Evolutionary conservation across 1,139 yeast genomes (phyloP).

Genomic region (Sugiyamaella sp.): DNA sequence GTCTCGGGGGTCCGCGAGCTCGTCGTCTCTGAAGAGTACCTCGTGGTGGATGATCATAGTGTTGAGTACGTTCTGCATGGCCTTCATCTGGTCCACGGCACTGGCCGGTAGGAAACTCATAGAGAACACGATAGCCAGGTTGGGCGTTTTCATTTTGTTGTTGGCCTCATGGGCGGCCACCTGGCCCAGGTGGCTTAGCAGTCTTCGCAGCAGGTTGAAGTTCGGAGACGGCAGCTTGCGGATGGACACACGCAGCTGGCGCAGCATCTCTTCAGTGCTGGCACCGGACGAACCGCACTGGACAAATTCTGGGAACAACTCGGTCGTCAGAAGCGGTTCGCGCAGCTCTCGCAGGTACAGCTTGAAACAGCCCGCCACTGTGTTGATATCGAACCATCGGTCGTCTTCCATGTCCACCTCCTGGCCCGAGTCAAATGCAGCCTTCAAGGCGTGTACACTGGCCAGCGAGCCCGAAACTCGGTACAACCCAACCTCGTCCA

Average conservation of each 20-base stretch:
- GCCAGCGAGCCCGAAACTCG: constrained; percentile 89
- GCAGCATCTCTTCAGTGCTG: constrained; percentile 31
- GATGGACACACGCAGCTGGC: constrained; percentile 51
- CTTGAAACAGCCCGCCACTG: constrained; percentile 88
- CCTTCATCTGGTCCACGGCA: constrained; percentile 39
- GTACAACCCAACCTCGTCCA: constrained; percentile 89
- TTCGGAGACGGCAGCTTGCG: constrained; percentile 62
- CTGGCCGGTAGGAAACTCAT: constrained; percentile 55
- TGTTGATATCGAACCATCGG: constrained; percentile 79
- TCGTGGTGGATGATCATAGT: constrained; percentile 41
- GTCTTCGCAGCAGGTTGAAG: constrained; percentile 65
- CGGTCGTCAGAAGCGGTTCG: constrained; percentile 74
- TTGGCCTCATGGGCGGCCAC: constrained; percentile 61
- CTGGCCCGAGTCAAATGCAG: constrained; percentile 73
- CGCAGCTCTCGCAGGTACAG: constrained; percentile 85
- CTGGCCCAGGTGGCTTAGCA: constrained; percentile 66
- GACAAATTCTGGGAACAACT: constrained; percentile 57
- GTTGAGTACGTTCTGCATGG: constrained; percentile 46
- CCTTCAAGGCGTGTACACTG: constrained; percentile 69
- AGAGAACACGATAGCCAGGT: constrained; percentile 75
- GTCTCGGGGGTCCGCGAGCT: neutral
- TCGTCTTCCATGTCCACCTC: constrained; percentile 66
- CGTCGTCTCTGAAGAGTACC: constrained; percentile 35
- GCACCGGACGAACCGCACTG: constrained; percentile 24
- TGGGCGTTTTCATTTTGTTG: constrained; percentile 79